A percentile compares a stretch with the other conserved stretches of the same genome.
Conservation (phyloP, 495 filamentous ascomycete genomes). For the Podospora anserina region DNA sequence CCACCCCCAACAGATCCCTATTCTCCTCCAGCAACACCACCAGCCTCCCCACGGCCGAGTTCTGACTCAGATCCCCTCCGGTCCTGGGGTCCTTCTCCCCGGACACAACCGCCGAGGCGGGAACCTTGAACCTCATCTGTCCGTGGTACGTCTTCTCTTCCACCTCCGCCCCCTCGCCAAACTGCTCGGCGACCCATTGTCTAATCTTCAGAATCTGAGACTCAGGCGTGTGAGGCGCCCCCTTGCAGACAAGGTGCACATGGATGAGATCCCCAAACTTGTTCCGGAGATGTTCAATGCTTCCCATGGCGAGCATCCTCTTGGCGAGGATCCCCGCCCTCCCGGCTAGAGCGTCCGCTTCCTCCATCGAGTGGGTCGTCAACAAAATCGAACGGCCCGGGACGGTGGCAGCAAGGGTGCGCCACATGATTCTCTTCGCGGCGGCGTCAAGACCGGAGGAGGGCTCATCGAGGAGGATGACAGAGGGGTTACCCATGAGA, state of each 20-base stretch:
- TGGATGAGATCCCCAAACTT: slow-evolving; percentile 61
- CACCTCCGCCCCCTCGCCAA: slow-evolving; percentile 58
- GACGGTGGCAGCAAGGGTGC: slow-evolving; percentile 56
- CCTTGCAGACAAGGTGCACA: slow-evolving; percentile 68
- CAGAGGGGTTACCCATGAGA: slow-evolving; percentile 70
- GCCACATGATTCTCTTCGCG: slow-evolving; percentile 74
- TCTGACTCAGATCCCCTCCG: slow-evolving; percentile 21
- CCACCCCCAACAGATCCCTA: slow-evolving; percentile 62
- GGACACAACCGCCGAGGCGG: slow-evolving; percentile 25
- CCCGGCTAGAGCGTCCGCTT: slow-evolving; percentile 69
- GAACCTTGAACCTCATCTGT: slow-evolving; percentile 74
- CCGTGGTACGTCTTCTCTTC: slow-evolving; percentile 78
- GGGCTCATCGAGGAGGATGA: slow-evolving; percentile 70
- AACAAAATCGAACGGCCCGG: slow-evolving; percentile 61
- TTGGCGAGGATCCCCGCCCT: slow-evolving; percentile 69
- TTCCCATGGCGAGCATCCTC: slow-evolving; percentile 67
- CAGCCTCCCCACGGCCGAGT: slow-evolving; percentile 54
- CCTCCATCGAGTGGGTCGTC: slow-evolving; percentile 80
- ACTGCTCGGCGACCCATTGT: slow-evolving; percentile 55
- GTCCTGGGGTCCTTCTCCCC: not conserved
- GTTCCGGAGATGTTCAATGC: slow-evolving; percentile 55
- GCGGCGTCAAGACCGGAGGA: slow-evolving; percentile 68
- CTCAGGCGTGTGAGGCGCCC: slow-evolving; percentile 64
- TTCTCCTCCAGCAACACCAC: slow-evolving; percentile 69
- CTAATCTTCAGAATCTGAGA: slow-evolving; percentile 63